Base-by-base conservation (phyloP, 192 early-diverging fungal species). In the Gigaspora rosea region DNA sequence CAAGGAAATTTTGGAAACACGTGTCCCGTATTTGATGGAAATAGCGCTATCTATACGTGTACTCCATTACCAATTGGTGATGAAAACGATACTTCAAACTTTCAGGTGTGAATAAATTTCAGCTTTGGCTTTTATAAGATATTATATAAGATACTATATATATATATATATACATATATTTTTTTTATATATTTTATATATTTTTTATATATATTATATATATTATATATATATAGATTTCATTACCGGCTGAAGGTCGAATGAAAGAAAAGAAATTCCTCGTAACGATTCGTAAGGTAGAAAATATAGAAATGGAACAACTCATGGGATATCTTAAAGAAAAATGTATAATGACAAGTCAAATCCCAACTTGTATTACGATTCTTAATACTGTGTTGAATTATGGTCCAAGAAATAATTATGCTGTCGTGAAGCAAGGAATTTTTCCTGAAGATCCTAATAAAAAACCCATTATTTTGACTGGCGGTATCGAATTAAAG, bases 311-410 rank as follows among this genome's bases (percentile, higher is more conserved):
- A 36, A 16, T 73, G 13, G 18, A 58, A 58, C 22, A 12, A n/a
- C 8, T 73, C 7, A 36, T n/a, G 8, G 32, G 46, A 11, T 73
- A 73, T 9, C 11, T 73, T 27, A 57, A 54, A 4, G 71, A 54
- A 3, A 16, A 12, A n/a, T 13, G 12, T 58, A 32, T 8, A 12
- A 41, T 73, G 7, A 73, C 50, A 8, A 27, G 54, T 22, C 32
- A 73, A 73, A 41, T 73, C 10, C 50, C 22, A 54, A 59, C 48
- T 35, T 73, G 52, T 22, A 18, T 54, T 22, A 13, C 54, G 13
- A 20, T 58, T 18, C 36, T 73, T 13, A 73, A 73, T 8, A 73
- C 71, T n/a, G 32, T 73, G 12, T 58, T 73, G 12, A 73, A 73
- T 73, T 54, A 54, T 58, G 36, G 57, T 41, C 52, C 71, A 5